Evolutionary conservation across 345 rosid species (phyloP), one percentile per base, ranked within the genome.

Genomic region (Erysimum cheiranthoides): DNA sequence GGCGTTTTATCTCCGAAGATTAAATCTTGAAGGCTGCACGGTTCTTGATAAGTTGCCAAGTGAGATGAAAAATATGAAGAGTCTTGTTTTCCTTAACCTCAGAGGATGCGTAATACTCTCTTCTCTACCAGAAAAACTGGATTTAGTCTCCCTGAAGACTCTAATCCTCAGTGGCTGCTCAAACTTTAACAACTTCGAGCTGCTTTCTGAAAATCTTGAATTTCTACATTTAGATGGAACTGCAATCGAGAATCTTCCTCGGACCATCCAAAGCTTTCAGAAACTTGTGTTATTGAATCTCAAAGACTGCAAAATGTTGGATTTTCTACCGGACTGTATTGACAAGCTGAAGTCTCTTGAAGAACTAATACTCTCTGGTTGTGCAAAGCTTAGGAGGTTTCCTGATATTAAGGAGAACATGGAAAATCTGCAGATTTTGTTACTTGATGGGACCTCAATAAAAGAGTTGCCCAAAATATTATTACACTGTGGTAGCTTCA

Each of bases 121-220:
- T 2, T 21, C 10, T 13, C 40, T 70, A 6, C 63, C 62, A 28
- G 28, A 8, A 6, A 35, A 2, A 12, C 45, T 17, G 7, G 3
- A 59, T 47, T 10, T 46, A 8, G 2, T 18, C 2, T 80, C 13
- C 4, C 35, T 50, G 16, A 60, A 39, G 49, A 34, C 53, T 68
- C 63, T 51, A 27, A 61, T 34, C 74, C 73, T 28, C 10, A 76
- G 6, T 13, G 52, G 38, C 0, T 82, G 85, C 74, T 18, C 12
- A 18, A 68, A 17, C 10, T 18, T 78, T 14, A 32, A 6, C 11
- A 43, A 38, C 8, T 70, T 79, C 46, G 71, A 68, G 18, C 65
- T 52, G 38, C 18, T 78, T 8, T 34, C 46, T 10, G 5, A 42
- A 42, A 42, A 13, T 42, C 7, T 42, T 12, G 46, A 42, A 5